Conservation (phyloP, 2,329 filamentous ascomycete species). For the Harringtonia aguacate region DNA sequence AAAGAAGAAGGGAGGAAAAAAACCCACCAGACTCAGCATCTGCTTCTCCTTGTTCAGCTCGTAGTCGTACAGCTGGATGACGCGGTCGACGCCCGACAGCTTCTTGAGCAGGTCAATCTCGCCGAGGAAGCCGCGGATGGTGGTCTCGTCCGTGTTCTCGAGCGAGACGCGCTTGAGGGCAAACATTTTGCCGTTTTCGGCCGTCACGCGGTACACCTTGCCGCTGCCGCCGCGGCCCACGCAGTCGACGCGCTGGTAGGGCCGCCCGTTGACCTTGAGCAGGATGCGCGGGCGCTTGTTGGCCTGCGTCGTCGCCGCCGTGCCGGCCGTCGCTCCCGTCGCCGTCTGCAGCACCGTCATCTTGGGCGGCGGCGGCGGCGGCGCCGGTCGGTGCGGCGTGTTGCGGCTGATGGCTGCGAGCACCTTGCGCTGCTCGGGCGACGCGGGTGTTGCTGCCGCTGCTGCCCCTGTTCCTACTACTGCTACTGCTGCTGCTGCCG, state of each 20-base stretch:
- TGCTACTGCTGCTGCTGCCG: not conserved
- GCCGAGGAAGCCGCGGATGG: conserved; percentile 80
- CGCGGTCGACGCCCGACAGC: conserved; percentile 74
- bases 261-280: conserved; percentile 80
- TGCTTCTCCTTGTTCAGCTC: conserved; percentile 91
- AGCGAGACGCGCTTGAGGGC: conserved; percentile 88
- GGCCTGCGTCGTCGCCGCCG: conserved; percentile 60
- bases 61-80: conserved; percentile 83
- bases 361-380: conserved; percentile 76
- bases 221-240: conserved; percentile 88
- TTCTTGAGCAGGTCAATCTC: conserved; percentile 87
- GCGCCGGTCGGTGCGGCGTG: conserved; percentile 69
- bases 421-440: conserved; percentile 33
- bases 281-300: conserved; percentile 66
- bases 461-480: too few relatives aligned
- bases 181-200: conserved; percentile 92
- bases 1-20: not conserved
- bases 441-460: not conserved
- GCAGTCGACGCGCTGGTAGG: conserved; percentile 80
- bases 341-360: conserved; percentile 95
- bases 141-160: conserved; percentile 76
- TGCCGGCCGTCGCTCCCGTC: conserved; percentile 70
- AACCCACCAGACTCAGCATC: conserved; percentile 68
- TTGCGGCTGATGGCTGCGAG: conserved; percentile 45
- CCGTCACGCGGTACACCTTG: conserved; percentile 92